A percentile compares a stretch with the other conserved stretches of the same genome.
These are phyloP conservation scores for Penicillium odoratum DNA, from an alignment of 495 filamentous ascomycete genomes.

Conservation along the genomic window DNA sequence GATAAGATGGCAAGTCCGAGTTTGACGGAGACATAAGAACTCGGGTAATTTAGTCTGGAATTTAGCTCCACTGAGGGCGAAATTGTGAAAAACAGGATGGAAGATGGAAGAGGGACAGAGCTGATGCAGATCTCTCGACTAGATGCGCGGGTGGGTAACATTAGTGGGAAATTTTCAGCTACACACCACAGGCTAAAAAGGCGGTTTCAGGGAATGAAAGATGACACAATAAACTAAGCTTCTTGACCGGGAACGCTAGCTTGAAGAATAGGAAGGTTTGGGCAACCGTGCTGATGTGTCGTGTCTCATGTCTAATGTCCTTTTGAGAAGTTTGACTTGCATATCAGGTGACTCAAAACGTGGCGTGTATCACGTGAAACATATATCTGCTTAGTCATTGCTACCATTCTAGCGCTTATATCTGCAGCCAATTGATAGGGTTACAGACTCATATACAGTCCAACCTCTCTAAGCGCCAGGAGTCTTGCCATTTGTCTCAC, in stretches of 20 bases:
- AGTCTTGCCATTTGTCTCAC: neutral
- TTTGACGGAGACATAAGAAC: slow-evolving; percentile 9
- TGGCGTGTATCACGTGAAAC: too few species aligned
- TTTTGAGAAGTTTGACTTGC: too few species aligned
- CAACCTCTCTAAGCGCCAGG: neutral
- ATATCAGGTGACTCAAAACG: too few species aligned
- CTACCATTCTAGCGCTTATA: neutral
- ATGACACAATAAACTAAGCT: too few species aligned
- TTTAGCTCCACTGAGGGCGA: neutral
- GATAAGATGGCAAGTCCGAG: slow-evolving; percentile 15
- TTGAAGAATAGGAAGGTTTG: too few species aligned
- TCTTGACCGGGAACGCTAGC: too few species aligned
- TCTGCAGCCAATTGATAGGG: neutral
- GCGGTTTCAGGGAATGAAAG: too few species aligned
- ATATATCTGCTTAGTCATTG: too few species aligned
- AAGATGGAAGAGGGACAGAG: neutral
- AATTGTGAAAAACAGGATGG: neutral
- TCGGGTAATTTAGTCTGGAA: neutral
- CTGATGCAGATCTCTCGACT: neutral
- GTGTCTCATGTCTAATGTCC: too few species aligned
- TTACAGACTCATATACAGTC: neutral
- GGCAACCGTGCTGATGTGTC: too few species aligned
- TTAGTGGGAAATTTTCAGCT: neutral
- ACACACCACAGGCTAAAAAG: neutral
- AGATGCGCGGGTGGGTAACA: neutral